These are phyloP conservation scores for Cercospora sesami DNA, from an alignment of 2,329 filamentous ascomycete species.

Conservation along the genomic window DNA sequence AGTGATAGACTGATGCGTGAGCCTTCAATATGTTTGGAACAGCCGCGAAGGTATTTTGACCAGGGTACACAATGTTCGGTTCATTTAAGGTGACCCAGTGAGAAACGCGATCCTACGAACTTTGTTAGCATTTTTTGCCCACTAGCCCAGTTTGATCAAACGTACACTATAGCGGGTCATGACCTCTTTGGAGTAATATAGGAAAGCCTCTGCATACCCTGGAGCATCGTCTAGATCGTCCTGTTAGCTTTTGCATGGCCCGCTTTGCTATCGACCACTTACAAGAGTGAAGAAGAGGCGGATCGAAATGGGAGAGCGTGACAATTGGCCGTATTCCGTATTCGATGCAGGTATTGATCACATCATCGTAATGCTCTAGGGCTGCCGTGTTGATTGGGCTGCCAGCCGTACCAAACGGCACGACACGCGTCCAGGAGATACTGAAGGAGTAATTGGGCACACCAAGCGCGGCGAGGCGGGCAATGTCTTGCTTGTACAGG, in stretches of 20 bases:
- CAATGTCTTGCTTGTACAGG: conserved; percentile 28
- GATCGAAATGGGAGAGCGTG: conserved; percentile 49
- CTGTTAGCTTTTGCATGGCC: too few relatives aligned
- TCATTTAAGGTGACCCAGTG: conserved; percentile 49
- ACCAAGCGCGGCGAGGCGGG: conserved; percentile 44
- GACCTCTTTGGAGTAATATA: conserved; percentile 44
- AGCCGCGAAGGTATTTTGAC: conserved; percentile 30
- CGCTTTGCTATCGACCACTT: too few relatives aligned
- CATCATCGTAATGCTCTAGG: conserved; percentile 51
- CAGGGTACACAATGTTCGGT: conserved; percentile 31
- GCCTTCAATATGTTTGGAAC: conserved; percentile 36
- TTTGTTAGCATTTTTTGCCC: too few relatives aligned
- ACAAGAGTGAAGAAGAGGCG: conserved; percentile 40
- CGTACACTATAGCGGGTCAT: conserved; percentile 44
- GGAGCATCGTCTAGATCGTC: conserved; percentile 28
- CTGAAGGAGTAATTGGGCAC: conserved; percentile 45
- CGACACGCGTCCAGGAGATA: conserved; percentile 52
- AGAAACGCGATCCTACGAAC: conserved; percentile 14
- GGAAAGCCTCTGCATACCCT: conserved; percentile 41
- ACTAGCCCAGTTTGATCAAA: too few relatives aligned
- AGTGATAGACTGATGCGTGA: conserved; percentile 38
- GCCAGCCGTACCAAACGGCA: conserved; percentile 50
- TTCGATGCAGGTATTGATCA: conserved; percentile 47
- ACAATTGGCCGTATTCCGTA: conserved; percentile 48
- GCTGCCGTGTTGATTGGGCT: conserved; percentile 51